Percentiles rank a stretch among this genome's conserved stretches.
Evolutionary conservation across 257 asterid species (phyloP).

Genomic region (Euphrasia confusa): DNA sequence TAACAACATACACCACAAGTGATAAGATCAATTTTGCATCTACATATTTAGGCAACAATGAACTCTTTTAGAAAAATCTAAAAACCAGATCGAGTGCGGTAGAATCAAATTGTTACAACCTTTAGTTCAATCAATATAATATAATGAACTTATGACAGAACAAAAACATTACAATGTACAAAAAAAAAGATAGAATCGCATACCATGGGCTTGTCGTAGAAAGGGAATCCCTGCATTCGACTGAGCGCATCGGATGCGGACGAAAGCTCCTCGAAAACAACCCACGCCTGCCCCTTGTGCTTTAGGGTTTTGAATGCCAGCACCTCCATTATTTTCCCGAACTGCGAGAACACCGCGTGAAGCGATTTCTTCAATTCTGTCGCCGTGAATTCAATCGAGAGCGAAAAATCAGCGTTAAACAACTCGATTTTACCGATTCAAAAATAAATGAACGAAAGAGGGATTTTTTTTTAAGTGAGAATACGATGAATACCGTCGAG

Average conservation of each 20-base stretch:
- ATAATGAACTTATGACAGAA: background rate
- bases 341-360: constrained; percentile 91
- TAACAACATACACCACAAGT: background rate
- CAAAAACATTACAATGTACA: no score
- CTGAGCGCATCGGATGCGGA: constrained; percentile 82
- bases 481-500: constrained; percentile 60
- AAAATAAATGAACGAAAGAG: background rate
- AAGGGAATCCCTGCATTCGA: constrained; percentile 95
- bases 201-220: constrained; percentile 96
- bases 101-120: background rate
- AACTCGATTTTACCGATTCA: background rate
- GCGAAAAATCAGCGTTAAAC: background rate
- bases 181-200: background rate
- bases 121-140: background rate
- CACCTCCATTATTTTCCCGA: constrained; percentile 89
- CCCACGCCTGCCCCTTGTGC: constrained; percentile 99
- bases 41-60: background rate
- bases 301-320: constrained; percentile 99
- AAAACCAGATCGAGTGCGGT: background rate
- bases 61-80: background rate
- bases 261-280: constrained; percentile 81
- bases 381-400: background rate
- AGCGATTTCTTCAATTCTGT: constrained; percentile 90
- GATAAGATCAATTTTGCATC: background rate
- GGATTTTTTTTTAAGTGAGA: background rate